Evolutionary conservation across 2,329 filamentous ascomycete genomes (phyloP).

Genomic region (Phaeosphaeriaceae sp.): DNA sequence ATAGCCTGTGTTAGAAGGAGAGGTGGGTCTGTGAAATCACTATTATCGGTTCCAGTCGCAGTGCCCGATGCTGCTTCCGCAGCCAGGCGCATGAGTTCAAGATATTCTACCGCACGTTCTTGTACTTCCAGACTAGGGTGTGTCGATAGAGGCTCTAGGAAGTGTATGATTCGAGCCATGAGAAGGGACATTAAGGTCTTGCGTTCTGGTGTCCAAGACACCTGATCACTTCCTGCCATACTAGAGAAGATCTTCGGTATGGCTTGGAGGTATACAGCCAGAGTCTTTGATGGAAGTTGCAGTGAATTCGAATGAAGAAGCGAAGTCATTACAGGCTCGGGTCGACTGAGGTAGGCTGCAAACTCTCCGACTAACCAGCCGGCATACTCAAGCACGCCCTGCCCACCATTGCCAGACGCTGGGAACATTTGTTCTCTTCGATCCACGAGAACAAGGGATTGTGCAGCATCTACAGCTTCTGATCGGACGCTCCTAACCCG

Average conservation of each 20-base stretch:
- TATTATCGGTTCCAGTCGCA: constrained; percentile 60
- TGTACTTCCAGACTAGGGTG: constrained; percentile 94
- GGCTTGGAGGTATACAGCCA: constrained; percentile 84
- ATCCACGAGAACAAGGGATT: constrained; percentile 73
- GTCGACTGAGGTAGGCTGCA: constrained; percentile 70
- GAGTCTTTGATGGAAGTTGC: constrained; percentile 66
- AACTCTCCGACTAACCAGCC: constrained; percentile 93
- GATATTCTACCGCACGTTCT: constrained; percentile 89
- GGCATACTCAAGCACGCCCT: constrained; percentile 74
- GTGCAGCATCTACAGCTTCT: constrained; percentile 82
- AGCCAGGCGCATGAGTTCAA: constrained; percentile 86
- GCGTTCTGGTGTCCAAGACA: constrained; percentile 73
- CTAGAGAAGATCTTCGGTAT: constrained; percentile 82
- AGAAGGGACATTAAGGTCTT: constrained; percentile 78
- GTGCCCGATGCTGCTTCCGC: constrained; percentile 79
- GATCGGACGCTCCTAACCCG: constrained; percentile 84
- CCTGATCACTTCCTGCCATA: constrained; percentile 69
- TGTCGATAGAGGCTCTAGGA: constrained; percentile 76
- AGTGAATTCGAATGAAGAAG: constrained; percentile 71
- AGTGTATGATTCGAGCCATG: constrained; percentile 80
- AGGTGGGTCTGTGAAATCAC: constrained; percentile 77
- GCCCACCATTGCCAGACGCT: constrained; percentile 56
- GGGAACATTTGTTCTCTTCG: constrained; percentile 63
- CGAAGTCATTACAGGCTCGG: constrained; percentile 74
- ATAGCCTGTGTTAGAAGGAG: constrained; percentile 89